These are phyloP conservation scores for Lentinula novae-zelandiae DNA, from an alignment of 1,284 basidiomycete genomes.

Conservation along the genomic window DNA sequence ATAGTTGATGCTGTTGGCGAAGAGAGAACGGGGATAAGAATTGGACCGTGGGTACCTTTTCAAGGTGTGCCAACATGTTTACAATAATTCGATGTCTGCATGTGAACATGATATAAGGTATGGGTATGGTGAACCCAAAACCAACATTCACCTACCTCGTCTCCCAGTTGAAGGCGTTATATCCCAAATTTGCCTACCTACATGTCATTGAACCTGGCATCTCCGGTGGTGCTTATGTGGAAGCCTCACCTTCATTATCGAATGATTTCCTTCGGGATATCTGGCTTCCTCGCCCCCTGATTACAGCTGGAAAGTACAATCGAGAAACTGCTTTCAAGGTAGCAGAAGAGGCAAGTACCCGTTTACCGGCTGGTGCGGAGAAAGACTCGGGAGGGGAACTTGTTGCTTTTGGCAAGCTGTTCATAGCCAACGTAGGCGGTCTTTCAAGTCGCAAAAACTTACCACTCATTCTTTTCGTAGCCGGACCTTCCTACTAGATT, in stretches of 20 bases:
- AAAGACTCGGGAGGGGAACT: constrained; percentile 1
- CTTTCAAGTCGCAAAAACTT: neutral
- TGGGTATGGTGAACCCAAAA: constrained; percentile 38
- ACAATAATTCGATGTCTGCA: neutral
- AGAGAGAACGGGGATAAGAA: constrained; percentile 42
- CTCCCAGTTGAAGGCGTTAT: constrained; percentile 19
- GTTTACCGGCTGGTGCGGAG: neutral
- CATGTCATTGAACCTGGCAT: constrained; percentile 41
- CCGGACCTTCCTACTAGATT: constrained; percentile 50
- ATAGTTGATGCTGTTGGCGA: constrained; percentile 33
- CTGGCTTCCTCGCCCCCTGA: constrained; percentile 29
- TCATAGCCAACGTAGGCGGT: constrained; percentile 10
- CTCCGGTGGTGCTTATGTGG: neutral
- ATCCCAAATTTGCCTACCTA: constrained; percentile 44
- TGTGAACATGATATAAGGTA: constrained; percentile 18
- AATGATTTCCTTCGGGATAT: constrained; percentile 29
- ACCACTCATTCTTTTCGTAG: constrained; percentile 18
- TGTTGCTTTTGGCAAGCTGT: constrained; percentile 9
- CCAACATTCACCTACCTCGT: constrained; percentile 30
- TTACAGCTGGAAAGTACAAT: constrained; percentile 34
- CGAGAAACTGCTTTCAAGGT: constrained; percentile 17
- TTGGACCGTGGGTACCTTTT: constrained; percentile 45
- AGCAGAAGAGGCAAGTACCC: constrained; percentile 2
- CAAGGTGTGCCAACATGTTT: constrained; percentile 25
- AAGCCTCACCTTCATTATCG: constrained; percentile 10